Evolutionary conservation across 2,329 filamentous ascomycete species (phyloP).

Genomic region (Pseudomassariella vexata): DNA sequence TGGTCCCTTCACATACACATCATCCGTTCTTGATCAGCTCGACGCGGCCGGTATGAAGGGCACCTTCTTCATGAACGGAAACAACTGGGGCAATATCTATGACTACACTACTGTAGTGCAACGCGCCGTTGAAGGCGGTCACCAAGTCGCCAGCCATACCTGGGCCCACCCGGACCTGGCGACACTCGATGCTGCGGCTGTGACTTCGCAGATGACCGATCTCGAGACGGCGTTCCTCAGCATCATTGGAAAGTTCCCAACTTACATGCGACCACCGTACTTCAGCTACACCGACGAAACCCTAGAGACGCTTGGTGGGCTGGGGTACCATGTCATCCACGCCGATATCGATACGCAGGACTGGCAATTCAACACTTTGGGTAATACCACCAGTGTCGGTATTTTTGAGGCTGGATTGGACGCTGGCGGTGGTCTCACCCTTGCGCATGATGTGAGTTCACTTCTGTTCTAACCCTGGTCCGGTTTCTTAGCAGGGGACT

Average conservation of each 20-base stretch:
- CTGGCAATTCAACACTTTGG: constrained; percentile 29
- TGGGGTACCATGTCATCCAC: constrained; percentile 44
- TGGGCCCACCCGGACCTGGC: constrained; percentile 39
- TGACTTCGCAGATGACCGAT: constrained; percentile 35
- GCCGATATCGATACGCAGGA: constrained; percentile 42
- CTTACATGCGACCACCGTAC: constrained; percentile 48
- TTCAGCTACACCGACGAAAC: constrained; percentile 28
- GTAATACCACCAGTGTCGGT: constrained; percentile 20
- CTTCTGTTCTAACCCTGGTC: too few relatives aligned
- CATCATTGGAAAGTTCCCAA: constrained; percentile 42
- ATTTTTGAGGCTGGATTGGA: constrained; percentile 24
- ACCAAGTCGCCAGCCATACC: constrained; percentile 43
- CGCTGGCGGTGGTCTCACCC: constrained; percentile 23
- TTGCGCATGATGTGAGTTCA: constrained; percentile 33
- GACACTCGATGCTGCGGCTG: constrained; percentile 25
- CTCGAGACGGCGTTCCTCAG: constrained; percentile 40
- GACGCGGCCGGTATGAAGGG: constrained; percentile 9
- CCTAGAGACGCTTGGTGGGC: constrained; percentile 27
- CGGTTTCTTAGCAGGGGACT: too few relatives aligned
- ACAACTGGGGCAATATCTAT: constrained; percentile 36
- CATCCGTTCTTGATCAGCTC: constrained; percentile 13
- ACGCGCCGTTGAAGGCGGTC: constrained; percentile 32
- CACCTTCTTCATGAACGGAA: constrained; percentile 27
- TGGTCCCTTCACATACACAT: constrained; percentile 17
- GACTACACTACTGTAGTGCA: constrained; percentile 18